Percentiles rank a stretch among this genome's conserved stretches.
These are phyloP conservation scores for Macroventuria anomochaeta DNA, from an alignment of 2,329 filamentous ascomycete species.

Conservation along the genomic window DNA sequence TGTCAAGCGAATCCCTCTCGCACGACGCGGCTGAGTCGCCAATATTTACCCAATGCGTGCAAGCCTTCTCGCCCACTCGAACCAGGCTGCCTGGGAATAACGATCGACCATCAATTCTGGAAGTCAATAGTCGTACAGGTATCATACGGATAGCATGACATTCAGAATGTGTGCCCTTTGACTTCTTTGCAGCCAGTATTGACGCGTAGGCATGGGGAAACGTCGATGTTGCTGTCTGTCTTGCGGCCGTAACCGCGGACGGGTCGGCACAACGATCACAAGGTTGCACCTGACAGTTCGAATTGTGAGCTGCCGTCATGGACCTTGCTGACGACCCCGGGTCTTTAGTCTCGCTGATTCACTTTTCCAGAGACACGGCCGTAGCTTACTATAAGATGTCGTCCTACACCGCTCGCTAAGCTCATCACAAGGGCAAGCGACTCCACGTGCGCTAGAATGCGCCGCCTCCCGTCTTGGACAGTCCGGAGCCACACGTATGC, in stretches of 20 bases:
- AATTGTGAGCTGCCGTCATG: background rate
- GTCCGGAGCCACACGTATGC: background rate
- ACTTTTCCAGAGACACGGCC: background rate
- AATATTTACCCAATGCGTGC: slow-evolving; percentile 19
- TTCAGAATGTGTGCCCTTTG: background rate
- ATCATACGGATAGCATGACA: background rate
- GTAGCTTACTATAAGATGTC: background rate
- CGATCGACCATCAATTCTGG: background rate
- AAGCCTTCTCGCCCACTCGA: slow-evolving; percentile 16
- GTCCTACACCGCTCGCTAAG: background rate
- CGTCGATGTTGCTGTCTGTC: background rate
- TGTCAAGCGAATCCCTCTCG: background rate
- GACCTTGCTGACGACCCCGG: background rate
- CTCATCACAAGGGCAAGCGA: slow-evolving; percentile 22
- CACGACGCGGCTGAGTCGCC: slow-evolving; percentile 7
- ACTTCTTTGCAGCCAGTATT: background rate
- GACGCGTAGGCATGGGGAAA: background rate
- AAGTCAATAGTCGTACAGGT: background rate
- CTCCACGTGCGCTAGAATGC: slow-evolving; percentile 15
- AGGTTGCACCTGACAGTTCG: background rate
- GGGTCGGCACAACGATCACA: background rate
- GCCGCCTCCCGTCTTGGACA: slow-evolving; percentile 12
- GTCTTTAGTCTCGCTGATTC: background rate
- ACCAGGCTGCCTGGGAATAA: background rate
- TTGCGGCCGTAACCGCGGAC: slow-evolving; percentile 4